These are phyloP conservation scores for Rubroboletus pulcherrimus DNA, from an alignment of 768 basidiomycete species.

Conservation along the genomic window DNA sequence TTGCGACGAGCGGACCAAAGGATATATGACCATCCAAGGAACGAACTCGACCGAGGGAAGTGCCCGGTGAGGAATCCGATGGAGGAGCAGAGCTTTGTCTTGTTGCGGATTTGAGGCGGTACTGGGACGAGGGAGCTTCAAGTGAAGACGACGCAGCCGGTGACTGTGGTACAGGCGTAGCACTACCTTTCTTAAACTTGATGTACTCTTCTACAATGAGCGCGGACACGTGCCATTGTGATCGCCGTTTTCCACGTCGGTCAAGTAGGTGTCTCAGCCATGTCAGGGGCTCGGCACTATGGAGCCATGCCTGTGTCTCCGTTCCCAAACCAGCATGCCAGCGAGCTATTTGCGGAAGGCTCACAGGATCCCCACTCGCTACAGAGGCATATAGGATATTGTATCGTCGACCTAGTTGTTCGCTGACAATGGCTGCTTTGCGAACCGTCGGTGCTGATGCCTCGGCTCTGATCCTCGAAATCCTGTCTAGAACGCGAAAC, in stretches of 20 bases:
- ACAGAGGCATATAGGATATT: conserved; percentile 44
- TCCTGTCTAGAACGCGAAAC: conserved; percentile 43
- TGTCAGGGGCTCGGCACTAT: conserved; percentile 63
- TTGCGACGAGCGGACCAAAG: conserved; percentile 54
- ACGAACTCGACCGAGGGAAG: conserved; percentile 36
- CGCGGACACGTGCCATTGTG: conserved; percentile 65
- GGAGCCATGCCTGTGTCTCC: conserved; percentile 48
- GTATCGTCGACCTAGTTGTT: conserved; percentile 68
- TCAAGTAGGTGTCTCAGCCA: conserved; percentile 70
- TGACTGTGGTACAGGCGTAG: conserved; percentile 14
- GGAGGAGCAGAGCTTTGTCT: conserved; percentile 31
- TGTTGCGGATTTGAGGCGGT: conserved; percentile 8
- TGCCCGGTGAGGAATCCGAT: conserved; percentile 38
- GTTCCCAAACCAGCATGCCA: conserved; percentile 59
- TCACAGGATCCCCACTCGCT: conserved; percentile 33
- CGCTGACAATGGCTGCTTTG: conserved; percentile 60
- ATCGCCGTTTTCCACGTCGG: conserved; percentile 39
- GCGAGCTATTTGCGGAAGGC: conserved; percentile 47
- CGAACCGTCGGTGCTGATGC: conserved; percentile 52
- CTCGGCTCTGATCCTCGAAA: conserved; percentile 48
- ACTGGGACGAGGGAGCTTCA: conserved; percentile 9
- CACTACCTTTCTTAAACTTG: conserved; percentile 36
- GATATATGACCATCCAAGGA: conserved; percentile 50
- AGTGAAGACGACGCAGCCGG: conserved; percentile 13
- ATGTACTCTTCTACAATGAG: conserved; percentile 65